Conservation (phyloP, 306 rosid species). For the Senna tora region DNA sequence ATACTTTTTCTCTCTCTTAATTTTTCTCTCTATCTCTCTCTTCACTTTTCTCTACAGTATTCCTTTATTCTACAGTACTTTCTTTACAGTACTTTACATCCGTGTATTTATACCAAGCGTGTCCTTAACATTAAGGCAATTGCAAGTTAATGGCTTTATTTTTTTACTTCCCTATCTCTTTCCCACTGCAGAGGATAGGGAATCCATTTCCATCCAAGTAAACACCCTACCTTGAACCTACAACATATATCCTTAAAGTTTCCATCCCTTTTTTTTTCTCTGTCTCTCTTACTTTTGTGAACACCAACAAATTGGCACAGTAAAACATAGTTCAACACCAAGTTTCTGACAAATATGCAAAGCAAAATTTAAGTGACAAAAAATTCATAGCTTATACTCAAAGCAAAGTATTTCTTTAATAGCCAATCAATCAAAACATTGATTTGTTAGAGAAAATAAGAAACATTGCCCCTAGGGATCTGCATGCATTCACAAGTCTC, state of each 20-base stretch:
- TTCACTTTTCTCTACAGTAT: too few relatives aligned
- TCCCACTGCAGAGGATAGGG: too few relatives aligned
- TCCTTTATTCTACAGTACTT: too few relatives aligned
- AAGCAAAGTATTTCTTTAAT: slow-evolving; percentile 3
- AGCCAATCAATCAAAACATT: slow-evolving; percentile 14
- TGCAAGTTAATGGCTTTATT: too few relatives aligned
- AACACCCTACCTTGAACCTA: background rate
- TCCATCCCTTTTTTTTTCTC: too few relatives aligned
- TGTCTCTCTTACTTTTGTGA: background rate
- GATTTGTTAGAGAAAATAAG: background rate
- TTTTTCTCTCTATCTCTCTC: too few relatives aligned
- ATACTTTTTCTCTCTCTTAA: too few relatives aligned
- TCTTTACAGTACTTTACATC: too few relatives aligned
- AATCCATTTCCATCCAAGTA: background rate
- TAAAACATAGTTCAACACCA: background rate
- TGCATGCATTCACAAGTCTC: slow-evolving; percentile 17
- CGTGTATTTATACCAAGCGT: too few relatives aligned
- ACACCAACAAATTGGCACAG: background rate
- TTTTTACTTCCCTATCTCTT: too few relatives aligned
- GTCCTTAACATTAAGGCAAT: too few relatives aligned
- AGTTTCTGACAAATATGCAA: background rate
- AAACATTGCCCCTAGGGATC: background rate
- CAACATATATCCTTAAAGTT: background rate
- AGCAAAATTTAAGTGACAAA: background rate
- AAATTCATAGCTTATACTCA: background rate